phyloP scores from a whole-genome alignment of 169 alveolate species.

The Cystoisospora suis region DNA sequence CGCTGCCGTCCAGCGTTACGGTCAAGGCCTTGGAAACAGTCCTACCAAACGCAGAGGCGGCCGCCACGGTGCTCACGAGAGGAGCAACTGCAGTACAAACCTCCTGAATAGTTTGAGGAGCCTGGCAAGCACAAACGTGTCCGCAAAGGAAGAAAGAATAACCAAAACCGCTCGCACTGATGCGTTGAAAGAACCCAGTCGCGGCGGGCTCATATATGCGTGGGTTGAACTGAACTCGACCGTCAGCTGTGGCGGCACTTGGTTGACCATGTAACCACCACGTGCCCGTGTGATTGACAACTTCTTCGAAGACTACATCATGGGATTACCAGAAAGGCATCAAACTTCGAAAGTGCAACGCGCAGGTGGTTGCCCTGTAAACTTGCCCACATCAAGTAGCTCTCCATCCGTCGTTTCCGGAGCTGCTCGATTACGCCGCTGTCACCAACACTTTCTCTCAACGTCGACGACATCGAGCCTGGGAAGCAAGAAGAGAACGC shows the following conservation, averaged over 20 bases:
- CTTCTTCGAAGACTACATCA: too few species aligned
- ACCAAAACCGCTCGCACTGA: too few species aligned
- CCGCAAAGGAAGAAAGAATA: too few species aligned
- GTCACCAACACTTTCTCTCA: not conserved
- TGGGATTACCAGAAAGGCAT: not conserved
- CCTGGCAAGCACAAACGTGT: too few species aligned
- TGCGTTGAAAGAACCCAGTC: too few species aligned
- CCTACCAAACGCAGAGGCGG: not conserved
- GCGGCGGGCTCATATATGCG: too few species aligned
- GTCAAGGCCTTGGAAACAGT: too few species aligned
- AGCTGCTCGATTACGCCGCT: not conserved
- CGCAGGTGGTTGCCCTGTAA: not conserved
- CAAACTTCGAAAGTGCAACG: not conserved
- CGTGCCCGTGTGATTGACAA: too few species aligned
- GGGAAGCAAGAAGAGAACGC: too few species aligned
- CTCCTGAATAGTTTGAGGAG: constrained; percentile 15
- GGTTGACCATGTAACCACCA: too few species aligned
- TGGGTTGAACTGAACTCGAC: too few species aligned
- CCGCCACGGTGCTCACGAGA: not conserved
- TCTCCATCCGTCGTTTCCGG: not conserved
- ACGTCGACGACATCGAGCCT: not conserved
- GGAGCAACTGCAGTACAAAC: constrained; percentile 8
- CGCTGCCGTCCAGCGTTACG: not conserved
- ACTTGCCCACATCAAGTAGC: not conserved
- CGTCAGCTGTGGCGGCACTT: too few species aligned